Base-by-base conservation (phyloP, 139 green algal species). In the Chlamydomonas sphaeroides region DNA sequence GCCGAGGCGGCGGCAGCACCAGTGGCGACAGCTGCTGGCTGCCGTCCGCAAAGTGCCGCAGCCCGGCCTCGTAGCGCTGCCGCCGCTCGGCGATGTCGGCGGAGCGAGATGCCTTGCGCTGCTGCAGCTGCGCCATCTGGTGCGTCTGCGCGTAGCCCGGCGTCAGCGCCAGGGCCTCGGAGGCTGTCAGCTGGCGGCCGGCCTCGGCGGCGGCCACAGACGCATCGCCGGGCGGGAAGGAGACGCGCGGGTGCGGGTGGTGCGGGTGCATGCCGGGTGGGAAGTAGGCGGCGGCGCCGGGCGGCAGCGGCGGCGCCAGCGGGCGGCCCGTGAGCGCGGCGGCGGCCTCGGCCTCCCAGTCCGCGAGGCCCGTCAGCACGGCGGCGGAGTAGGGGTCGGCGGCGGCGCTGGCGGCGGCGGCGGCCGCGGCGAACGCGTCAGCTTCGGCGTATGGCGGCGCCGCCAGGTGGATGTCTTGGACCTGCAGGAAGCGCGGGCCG, bases 401-500 rank as follows among this genome's bases (percentile, higher is more conserved):
- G 39, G 20, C 32, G 74, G 56, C 4, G 26, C 5, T n/a, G 26
- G 30, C 28, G 5, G 10, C 2, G 10, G 33, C 26, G 51, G 33
- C 33, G 26, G 23, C 71, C 7, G 18, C 51, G 69, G 18, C 69
- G 69, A 28, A 45, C 6, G 35, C 48, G n/a, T 36, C n/a, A n/a
- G n/a, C n/a, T n/a, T n/a, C n/a, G n/a, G n/a, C n/a, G n/a, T n/a
- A n/a, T 30, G 53, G 53, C 72, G 73, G 23, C 51, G 11, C 11
- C 14, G 48, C 32, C 41, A 82, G 45, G 6, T 49, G 33, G 18
- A 82, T 82, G 42, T 82, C 75, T 2, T 42, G 61, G 23, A 82
- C 42, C 61, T 82, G 75, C 23, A 82, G 61, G 59, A 82, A 82
- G 23, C 28, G 51, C 38, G 75, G 75, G 42, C 75, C 75, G 20